Conservation (phyloP, 768 basidiomycete genomes). For the Suillus subalutaceus region DNA sequence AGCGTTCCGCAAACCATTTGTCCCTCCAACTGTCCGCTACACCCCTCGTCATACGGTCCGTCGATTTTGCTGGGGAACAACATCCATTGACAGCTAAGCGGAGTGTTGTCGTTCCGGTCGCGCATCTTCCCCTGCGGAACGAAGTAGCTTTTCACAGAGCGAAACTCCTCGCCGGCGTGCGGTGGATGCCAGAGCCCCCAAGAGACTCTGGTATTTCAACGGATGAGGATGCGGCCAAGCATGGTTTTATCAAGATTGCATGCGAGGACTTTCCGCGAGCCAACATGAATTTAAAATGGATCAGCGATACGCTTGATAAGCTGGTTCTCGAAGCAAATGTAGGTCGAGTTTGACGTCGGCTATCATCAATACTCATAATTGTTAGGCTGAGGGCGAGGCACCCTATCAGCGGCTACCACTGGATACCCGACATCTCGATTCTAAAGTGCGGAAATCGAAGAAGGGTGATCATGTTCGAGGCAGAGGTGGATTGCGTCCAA, state of each 20-base stretch:
- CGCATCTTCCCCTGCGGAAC: constrained; percentile 65
- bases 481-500: constrained; percentile 56
- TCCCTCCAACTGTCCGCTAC: constrained; percentile 59
- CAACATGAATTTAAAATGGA: constrained; percentile 93
- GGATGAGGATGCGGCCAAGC: constrained; percentile 48
- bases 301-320: constrained; percentile 80
- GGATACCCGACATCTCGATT: constrained; percentile 80
- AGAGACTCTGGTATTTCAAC: constrained; percentile 60
- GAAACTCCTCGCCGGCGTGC: constrained; percentile 84
- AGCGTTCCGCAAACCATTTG: constrained; percentile 86
- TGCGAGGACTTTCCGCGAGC: constrained; percentile 86
- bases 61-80: constrained; percentile 76
- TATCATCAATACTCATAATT: constrained; percentile 17
- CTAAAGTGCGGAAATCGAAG: constrained; percentile 72
- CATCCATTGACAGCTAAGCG: constrained; percentile 77
- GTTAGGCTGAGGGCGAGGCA: constrained; percentile 38
- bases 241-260: constrained; percentile 89
- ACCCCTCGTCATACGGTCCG: constrained; percentile 71
- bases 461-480: constrained; percentile 69
- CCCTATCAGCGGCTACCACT: constrained; percentile 68
- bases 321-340: constrained; percentile 87
- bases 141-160: constrained; percentile 78
- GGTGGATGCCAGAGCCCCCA: constrained; percentile 82
- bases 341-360: constrained; percentile 35
- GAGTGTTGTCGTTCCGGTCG: constrained; percentile 73